These are phyloP conservation scores for Starmerella bacillaris DNA, from an alignment of 805 yeast genomes.

Conservation along the genomic window DNA sequence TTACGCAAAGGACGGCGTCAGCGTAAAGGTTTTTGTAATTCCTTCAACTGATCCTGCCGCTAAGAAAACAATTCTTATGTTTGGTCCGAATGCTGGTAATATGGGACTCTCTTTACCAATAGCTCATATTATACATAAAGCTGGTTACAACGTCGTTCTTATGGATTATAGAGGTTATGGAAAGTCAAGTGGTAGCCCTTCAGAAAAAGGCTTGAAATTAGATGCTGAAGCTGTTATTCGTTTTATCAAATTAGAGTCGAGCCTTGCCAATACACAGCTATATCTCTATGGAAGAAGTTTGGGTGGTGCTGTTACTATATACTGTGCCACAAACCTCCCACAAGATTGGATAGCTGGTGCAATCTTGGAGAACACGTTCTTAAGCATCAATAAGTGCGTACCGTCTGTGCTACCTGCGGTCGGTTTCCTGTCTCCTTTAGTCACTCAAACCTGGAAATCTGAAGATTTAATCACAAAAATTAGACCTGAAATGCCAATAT, in stretches of 20 bases:
- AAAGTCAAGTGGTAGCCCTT: constrained; percentile 52
- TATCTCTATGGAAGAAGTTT: constrained; percentile 73
- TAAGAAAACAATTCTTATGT: constrained; percentile 49
- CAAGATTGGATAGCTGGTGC: constrained; percentile 40
- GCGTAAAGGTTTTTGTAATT: constrained; percentile 45
- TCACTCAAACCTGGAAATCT: constrained; percentile 72
- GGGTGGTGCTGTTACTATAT: constrained; percentile 89
- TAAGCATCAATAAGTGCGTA: constrained; percentile 51
- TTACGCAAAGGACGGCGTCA: constrained; percentile 51
- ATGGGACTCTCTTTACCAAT: constrained; percentile 81
- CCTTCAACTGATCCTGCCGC: constrained; percentile 19
- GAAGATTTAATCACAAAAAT: constrained; percentile 39
- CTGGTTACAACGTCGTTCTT: constrained; percentile 61
- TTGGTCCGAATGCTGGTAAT: constrained; percentile 91
- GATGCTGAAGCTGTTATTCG: constrained; percentile 63
- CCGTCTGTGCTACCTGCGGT: constrained; percentile 25
- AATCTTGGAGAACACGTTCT: constrained; percentile 72
- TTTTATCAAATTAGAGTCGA: constrained; percentile 37
- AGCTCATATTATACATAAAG: constrained; percentile 46
- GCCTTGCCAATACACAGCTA: constrained; percentile 35
- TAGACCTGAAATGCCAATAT: constrained; percentile 39
- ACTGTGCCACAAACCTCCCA: constrained; percentile 44
- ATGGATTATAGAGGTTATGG: constrained; percentile 91
- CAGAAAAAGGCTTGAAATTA: constrained; percentile 58
- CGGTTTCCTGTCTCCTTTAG: constrained; percentile 28